Base-by-base conservation (phyloP, 176 grass and related monocot species). In the Echinochloa phyllopogon region DNA sequence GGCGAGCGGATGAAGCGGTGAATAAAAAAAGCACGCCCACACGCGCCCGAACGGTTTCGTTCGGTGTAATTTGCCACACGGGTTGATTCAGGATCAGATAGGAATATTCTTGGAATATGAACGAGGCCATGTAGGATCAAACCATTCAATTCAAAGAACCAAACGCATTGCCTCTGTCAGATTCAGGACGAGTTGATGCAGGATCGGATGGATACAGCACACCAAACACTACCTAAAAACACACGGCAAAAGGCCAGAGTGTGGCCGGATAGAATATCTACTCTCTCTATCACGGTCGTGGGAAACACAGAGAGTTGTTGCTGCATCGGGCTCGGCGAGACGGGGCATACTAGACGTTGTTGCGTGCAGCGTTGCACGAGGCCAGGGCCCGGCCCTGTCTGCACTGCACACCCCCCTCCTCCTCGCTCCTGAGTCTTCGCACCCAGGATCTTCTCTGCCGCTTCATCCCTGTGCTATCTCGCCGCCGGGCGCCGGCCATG, bases 351-450 rank as follows among this genome's bases (percentile, higher is more conserved):
- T 56, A 56, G 18, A 45, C 62, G 62, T 20, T 37, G 53, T 5
- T 10, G 29, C 1, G 29, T 33, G 73, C 74, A 85, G 41, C 23
- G 50, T 61, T 14, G 75, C 74, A 70, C 76, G 66, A 27, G 55
- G 51, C 38, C 66, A 58, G 24, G 47, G 45, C 6, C 82, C 73
- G 50, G 23, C n/a, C 63, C 29, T 77, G 83, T 69, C 74, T 82
- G 51, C 50, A 10, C 23, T 1, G 12, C n/a, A 71, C 68, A 27
- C 3, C 20, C 4, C 4, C 10, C 1, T 0, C 0, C 63, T 12
- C 36, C 6, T 15, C 18, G 0, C 23, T 25, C 45, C 70, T 48
- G 12, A 36, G 69, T 70, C 50, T 51, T 41, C 38, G 29, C 6
- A 2, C 66, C 6, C 23, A 3, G 50, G 51, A 82, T 82, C 52